A percentile compares a stretch with the other conserved stretches of the same genome.
Conservation (phyloP, 176 grass and related monocot genomes). For the Zea mays region DNA sequence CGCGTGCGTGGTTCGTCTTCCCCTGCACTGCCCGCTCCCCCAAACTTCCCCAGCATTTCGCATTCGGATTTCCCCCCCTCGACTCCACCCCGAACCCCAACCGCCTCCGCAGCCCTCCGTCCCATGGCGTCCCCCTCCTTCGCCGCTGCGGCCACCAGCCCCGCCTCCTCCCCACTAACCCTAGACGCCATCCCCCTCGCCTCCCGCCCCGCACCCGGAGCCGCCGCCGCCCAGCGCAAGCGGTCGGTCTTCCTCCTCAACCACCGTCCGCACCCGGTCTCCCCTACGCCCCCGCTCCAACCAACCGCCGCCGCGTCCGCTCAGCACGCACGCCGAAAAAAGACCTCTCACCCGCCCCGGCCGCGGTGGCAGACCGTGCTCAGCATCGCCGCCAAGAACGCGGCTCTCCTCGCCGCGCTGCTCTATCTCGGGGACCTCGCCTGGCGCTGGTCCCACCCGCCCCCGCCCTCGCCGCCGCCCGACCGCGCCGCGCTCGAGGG, state of each 20-base stretch:
- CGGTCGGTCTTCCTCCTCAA: constrained; percentile 47
- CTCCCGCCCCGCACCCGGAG: constrained; percentile 18
- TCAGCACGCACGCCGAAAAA: constrained; percentile 17
- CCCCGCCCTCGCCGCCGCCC: neutral
- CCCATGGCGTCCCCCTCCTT: constrained; percentile 37
- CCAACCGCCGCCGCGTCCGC: neutral
- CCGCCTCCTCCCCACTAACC: constrained; percentile 29
- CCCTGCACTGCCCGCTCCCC: neutral
- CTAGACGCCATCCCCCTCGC: constrained; percentile 40
- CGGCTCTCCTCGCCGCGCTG: constrained; percentile 44
- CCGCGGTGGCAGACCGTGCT: constrained; percentile 54
- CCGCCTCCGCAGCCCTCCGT: neutral
- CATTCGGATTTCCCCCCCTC: neutral
- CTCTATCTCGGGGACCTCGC: constrained; percentile 54
- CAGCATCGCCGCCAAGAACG: constrained; percentile 57
- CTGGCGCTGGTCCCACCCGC: constrained; percentile 43
- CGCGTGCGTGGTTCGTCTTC: neutral
- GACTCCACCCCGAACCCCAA: neutral
- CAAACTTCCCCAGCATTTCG: constrained; percentile 22
- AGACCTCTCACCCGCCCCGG: constrained; percentile 16
- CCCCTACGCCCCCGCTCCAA: constrained; percentile 15
- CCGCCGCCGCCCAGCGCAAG: constrained; percentile 43
- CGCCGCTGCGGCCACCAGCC: constrained; percentile 26
- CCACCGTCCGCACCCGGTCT: constrained; percentile 28
- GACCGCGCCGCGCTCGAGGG: constrained; percentile 28